Conservation (phyloP, 2,329 filamentous ascomycete species). For the Botrytis fabae region DNA sequence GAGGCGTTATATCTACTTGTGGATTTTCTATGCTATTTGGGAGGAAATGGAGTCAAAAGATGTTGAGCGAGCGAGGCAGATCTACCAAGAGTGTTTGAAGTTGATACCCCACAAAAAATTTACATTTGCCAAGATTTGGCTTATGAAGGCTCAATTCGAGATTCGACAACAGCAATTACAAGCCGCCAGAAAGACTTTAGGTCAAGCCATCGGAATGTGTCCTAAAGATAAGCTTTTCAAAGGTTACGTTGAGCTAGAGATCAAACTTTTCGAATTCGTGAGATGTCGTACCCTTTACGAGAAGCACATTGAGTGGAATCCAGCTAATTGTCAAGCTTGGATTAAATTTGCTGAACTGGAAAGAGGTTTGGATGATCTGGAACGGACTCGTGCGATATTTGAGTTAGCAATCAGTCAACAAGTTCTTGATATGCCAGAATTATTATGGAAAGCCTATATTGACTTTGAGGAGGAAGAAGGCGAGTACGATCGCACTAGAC, state of each 20-base stretch:
- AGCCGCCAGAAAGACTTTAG: slow-evolving; percentile 82
- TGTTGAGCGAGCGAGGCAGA: slow-evolving; percentile 74
- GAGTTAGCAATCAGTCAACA: slow-evolving; percentile 84
- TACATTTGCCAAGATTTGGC: slow-evolving; percentile 96
- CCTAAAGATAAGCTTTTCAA: slow-evolving; percentile 95
- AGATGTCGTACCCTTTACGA: slow-evolving; percentile 89
- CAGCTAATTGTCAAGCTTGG: slow-evolving; percentile 90
- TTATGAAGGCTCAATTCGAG: slow-evolving; percentile 91
- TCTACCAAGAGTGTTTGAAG: slow-evolving; percentile 85
- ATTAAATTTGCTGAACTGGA: slow-evolving; percentile 95
- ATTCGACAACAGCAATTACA: slow-evolving; percentile 81
- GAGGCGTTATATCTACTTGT: slow-evolving; percentile 95
- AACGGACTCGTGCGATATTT: slow-evolving; percentile 85
- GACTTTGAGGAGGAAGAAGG: slow-evolving; percentile 97
- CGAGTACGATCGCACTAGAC: slow-evolving; percentile 80
- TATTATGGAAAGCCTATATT: slow-evolving; percentile 97
- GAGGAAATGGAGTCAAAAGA: slow-evolving; percentile 88
- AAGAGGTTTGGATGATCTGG: slow-evolving; percentile 83
- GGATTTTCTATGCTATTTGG: slow-evolving; percentile 96
- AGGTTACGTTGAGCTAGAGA: slow-evolving; percentile 89
- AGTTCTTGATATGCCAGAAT: slow-evolving; percentile 91
- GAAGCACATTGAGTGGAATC: slow-evolving; percentile 91
- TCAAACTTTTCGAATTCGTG: slow-evolving; percentile 90
- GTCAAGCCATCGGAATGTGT: slow-evolving; percentile 87
- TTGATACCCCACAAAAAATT: slow-evolving; percentile 95